Evolutionary conservation across 805 yeast genomes (phyloP).

Genomic region (Schwanniomyces yamadae): DNA sequence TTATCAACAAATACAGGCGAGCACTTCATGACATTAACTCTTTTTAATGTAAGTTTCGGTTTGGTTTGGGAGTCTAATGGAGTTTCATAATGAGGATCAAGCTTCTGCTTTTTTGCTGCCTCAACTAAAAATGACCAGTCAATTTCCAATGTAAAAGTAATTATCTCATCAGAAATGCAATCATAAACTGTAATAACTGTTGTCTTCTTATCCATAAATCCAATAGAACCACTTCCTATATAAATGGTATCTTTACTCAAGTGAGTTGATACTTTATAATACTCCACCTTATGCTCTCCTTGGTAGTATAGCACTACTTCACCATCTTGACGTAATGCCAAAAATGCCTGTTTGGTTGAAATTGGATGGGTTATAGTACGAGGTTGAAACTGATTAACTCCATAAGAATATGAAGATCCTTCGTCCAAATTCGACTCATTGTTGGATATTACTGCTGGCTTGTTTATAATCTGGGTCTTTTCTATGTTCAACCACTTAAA

Average conservation of each 20-base stretch:
- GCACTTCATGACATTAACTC: constrained; percentile 29
- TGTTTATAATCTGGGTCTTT: constrained; percentile 58
- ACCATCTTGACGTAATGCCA: constrained; percentile 65
- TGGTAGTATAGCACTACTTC: constrained; percentile 60
- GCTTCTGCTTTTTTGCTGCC: constrained; percentile 46
- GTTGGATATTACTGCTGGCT: constrained; percentile 51
- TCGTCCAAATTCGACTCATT: constrained; percentile 7
- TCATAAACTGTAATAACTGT: constrained; percentile 45
- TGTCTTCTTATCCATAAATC: constrained; percentile 48
- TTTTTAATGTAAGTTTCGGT: constrained; percentile 40
- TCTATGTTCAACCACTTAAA: constrained; percentile 76
- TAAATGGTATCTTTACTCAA: constrained; percentile 26
- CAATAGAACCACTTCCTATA: constrained; percentile 47
- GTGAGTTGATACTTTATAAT: constrained; percentile 35
- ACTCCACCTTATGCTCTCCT: constrained; percentile 61
- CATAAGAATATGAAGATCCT: constrained; percentile 44
- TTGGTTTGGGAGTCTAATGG: constrained; percentile 43
- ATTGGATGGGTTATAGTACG: constrained; percentile 68
- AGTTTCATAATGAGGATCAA: constrained; percentile 50
- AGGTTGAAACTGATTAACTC: constrained; percentile 58
- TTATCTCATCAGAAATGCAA: constrained; percentile 31
- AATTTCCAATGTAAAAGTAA: constrained; percentile 42
- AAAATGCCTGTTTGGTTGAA: constrained; percentile 65
- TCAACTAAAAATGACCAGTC: constrained; percentile 57
- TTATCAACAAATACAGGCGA: constrained; percentile 18